These are phyloP conservation scores for Schizochytrium sp. DNA, from an alignment of 108 stramenopile genomes.

Conservation along the genomic window DNA sequence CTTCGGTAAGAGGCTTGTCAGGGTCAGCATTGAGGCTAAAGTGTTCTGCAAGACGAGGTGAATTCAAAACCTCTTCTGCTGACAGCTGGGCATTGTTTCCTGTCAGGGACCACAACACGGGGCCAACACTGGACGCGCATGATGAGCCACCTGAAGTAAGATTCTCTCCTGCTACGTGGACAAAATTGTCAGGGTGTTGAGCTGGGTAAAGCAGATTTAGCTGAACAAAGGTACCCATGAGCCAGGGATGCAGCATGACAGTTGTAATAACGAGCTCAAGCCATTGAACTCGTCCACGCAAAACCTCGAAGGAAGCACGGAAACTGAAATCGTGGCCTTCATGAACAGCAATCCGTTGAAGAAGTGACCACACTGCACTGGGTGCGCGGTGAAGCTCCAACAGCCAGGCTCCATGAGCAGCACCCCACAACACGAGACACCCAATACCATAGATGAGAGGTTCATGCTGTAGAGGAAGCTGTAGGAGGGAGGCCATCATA, in stretches of 20 bases:
- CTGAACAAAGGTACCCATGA: slow-evolving; percentile 31
- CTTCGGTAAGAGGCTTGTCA: not conserved
- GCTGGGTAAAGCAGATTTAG: slow-evolving; percentile 21
- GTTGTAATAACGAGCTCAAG: not conserved
- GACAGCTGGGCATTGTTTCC: not conserved
- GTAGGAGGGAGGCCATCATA: not conserved
- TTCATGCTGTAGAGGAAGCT: slow-evolving; percentile 33
- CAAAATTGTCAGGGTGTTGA: slow-evolving; percentile 2
- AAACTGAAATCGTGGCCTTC: not conserved
- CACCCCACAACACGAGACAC: not conserved
- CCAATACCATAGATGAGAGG: slow-evolving; percentile 51
- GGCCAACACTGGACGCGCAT: not conserved
- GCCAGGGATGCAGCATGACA: not conserved
- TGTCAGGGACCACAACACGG: not conserved
- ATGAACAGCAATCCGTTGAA: slow-evolving; percentile 26
- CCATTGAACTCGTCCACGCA: slow-evolving; percentile 32
- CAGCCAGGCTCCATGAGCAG: not conserved
- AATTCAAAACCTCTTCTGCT: not conserved
- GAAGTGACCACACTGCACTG: not conserved
- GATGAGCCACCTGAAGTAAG: not conserved
- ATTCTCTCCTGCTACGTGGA: not conserved
- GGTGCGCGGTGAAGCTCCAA: not conserved
- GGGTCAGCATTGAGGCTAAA: not conserved
- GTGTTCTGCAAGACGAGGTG: not conserved
- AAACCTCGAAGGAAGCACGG: not conserved